phyloP scores from a whole-genome alignment of 345 rosid genomes.

The Psidium friedrichsthalianum region DNA sequence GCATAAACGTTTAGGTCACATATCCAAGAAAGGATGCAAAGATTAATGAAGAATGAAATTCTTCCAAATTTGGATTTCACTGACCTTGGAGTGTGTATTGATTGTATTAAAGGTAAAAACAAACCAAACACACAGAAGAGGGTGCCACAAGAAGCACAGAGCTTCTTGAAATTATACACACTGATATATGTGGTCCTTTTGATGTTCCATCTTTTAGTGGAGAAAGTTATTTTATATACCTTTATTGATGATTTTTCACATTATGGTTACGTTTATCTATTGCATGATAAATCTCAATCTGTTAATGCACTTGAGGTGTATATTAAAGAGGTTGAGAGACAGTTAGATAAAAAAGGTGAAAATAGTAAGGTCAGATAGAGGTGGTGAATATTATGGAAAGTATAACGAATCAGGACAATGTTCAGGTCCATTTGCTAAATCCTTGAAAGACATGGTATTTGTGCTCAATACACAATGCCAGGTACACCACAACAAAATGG shows the following conservation, averaged over 20 bases:
- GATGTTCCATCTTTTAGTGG: neutral
- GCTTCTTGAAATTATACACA: conserved; percentile 4
- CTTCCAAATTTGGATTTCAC: neutral
- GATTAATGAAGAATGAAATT: neutral
- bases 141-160: neutral
- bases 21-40: conserved; percentile 1
- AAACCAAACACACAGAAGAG: neutral
- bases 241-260: neutral
- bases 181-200: neutral
- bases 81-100: neutral
- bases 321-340: neutral
- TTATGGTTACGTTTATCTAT: neutral
- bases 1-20: neutral
- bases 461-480: neutral
- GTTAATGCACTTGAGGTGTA: neutral
- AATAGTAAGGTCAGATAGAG: neutral
- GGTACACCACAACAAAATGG: neutral
- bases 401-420: neutral
- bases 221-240: neutral
- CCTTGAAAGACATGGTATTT: neutral
- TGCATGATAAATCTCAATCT: neutral
- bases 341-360: neutral
- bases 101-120: neutral
- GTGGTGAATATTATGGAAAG: neutral
- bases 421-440: neutral